These are phyloP conservation scores for Clarireedia monteithiana DNA, from an alignment of 2,329 filamentous ascomycete genomes.

Conservation along the genomic window DNA sequence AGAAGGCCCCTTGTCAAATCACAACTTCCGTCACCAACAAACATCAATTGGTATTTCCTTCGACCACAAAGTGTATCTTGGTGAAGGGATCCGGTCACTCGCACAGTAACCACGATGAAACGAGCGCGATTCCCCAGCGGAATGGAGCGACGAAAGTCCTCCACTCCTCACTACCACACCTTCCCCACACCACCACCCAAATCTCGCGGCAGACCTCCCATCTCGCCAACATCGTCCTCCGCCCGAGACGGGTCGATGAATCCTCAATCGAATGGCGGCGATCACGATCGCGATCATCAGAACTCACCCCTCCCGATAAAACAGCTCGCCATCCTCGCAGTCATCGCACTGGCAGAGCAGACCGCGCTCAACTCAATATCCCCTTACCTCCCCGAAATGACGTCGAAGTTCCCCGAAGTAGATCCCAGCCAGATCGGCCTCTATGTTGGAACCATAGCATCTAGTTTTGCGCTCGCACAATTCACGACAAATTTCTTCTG, in stretches of 20 bases:
- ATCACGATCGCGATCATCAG: conserved; percentile 27
- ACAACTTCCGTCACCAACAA: not conserved
- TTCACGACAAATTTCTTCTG: conserved; percentile 87
- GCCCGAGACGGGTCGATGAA: conserved; percentile 25
- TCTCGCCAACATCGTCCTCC: conserved; percentile 28
- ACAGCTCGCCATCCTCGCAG: conserved; percentile 76
- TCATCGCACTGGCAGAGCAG: conserved; percentile 89
- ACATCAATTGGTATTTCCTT: not conserved
- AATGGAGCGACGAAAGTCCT: conserved; percentile 29
- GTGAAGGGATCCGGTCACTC: too few relatives aligned
- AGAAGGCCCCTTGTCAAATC: not conserved
- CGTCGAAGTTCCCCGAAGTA: conserved; percentile 75
- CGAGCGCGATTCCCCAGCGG: conserved; percentile 1
- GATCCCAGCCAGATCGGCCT: conserved; percentile 64
- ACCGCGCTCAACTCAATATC: conserved; percentile 95
- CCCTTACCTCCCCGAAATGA: conserved; percentile 92
- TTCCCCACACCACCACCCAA: conserved; percentile 70
- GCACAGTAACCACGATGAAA: not conserved
- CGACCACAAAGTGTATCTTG: not conserved
- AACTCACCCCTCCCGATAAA: conserved; percentile 67
- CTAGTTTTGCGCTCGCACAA: conserved; percentile 85
- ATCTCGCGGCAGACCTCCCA: conserved; percentile 42
- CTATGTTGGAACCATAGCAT: conserved; percentile 86
- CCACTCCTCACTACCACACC: conserved; percentile 64
- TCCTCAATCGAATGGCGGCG: conserved; percentile 28